Evolutionary conservation across 2,329 filamentous ascomycete genomes (phyloP).

Genomic region (Hypoxylon sp.): DNA sequence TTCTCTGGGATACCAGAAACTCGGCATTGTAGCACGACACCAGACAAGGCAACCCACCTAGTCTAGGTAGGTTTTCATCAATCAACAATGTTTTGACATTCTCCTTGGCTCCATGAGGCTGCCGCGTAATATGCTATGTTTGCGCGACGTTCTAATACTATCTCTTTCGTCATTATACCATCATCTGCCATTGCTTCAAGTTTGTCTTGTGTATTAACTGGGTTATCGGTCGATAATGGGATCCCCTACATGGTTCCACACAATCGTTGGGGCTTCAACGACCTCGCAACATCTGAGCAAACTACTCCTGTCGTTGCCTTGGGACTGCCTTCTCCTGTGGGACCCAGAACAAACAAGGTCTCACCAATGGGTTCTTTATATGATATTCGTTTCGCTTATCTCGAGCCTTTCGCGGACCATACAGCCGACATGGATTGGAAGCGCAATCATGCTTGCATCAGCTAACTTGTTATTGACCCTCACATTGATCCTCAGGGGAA

Average conservation of each 20-base stretch:
- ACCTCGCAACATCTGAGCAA: conserved; percentile 51
- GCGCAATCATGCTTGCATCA: conserved; percentile 50
- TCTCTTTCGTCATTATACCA: background rate
- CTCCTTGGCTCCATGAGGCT: conserved; percentile 44
- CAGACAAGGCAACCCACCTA: conserved; percentile 48
- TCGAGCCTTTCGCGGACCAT: conserved; percentile 46
- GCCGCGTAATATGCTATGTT: conserved; percentile 44
- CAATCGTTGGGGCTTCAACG: conserved; percentile 49
- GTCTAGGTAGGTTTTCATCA: conserved; percentile 33
- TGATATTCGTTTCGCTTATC: conserved; percentile 50
- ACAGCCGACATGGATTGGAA: conserved; percentile 48
- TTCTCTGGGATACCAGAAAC: conserved; percentile 50
- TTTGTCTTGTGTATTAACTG: conserved; percentile 38
- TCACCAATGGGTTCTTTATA: conserved; percentile 50
- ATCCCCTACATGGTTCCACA: conserved; percentile 48
- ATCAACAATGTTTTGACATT: conserved; percentile 40
- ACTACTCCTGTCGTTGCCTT: conserved; percentile 24
- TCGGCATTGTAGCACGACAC: conserved; percentile 49
- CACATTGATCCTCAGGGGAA: conserved; percentile 51
- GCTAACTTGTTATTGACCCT: conserved; percentile 50
- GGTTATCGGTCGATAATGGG: conserved; percentile 48
- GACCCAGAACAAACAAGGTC: conserved; percentile 44
- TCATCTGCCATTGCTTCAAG: conserved; percentile 17
- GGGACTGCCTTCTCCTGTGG: conserved; percentile 32
- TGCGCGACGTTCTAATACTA: background rate